phyloP scores from a whole-genome alignment of 768 basidiomycete species.

The Sistotremastrum suecicum region DNA sequence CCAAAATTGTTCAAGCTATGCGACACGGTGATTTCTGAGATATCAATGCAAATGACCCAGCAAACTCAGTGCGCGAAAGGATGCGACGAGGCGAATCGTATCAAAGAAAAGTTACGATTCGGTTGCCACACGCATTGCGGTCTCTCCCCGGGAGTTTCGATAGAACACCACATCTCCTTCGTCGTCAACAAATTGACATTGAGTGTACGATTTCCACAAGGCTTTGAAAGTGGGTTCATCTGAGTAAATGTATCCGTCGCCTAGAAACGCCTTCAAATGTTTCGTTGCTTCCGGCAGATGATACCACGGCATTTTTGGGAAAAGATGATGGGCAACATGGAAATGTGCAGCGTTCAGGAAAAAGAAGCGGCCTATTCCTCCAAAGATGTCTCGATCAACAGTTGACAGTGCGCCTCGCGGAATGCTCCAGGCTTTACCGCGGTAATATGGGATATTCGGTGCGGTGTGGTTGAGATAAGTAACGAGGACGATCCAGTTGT shows the following conservation, averaged over 20 bases:
- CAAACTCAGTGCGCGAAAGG: no score
- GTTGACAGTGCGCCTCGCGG: constrained; percentile 44
- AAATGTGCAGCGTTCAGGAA: constrained; percentile 47
- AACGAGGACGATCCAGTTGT: constrained; percentile 50
- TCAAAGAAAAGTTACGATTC: no score
- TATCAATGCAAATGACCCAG: no score
- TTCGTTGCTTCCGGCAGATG: constrained; percentile 27
- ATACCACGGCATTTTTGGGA: constrained; percentile 46
- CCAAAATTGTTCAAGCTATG: no score
- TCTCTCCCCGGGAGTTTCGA: no score
- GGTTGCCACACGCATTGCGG: no score
- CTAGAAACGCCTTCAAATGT: constrained; percentile 35
- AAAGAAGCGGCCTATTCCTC: constrained; percentile 50
- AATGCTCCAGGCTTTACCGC: constrained; percentile 38
- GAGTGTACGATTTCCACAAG: constrained; percentile 43
- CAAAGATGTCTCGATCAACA: constrained; percentile 44
- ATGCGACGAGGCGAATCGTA: no score
- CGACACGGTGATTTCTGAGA: no score
- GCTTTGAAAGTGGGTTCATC: constrained; percentile 40
- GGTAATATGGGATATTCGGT: constrained; percentile 39
- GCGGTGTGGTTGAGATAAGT: constrained; percentile 52
- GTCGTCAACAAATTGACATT: constrained; percentile 52
- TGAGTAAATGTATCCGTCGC: constrained; percentile 29
- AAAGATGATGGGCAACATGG: constrained; percentile 51
- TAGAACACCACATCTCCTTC: constrained; percentile 16